A percentile compares a stretch with the other conserved stretches of the same genome.
Evolutionary conservation across 257 asterid species (phyloP).

Genomic region (Jacaranda copaia): DNA sequence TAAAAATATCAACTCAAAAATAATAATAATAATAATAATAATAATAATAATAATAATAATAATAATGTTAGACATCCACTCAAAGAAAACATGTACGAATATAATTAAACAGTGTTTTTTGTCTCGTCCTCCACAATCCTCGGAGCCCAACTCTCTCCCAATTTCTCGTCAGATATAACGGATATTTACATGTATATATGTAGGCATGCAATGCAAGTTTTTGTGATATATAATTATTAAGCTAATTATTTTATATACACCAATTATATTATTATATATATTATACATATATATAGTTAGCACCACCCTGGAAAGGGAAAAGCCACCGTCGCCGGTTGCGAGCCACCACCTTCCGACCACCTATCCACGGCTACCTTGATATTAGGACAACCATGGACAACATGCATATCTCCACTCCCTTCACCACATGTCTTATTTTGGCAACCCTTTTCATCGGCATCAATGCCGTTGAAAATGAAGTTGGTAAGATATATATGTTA

Average conservation of each 20-base stretch:
- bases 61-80: too few species aligned
- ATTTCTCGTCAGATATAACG: background rate
- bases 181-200: background rate
- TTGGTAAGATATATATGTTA: conserved; percentile 36
- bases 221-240: background rate
- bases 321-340: background rate
- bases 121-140: conserved; percentile 6
- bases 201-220: background rate
- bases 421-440: conserved; percentile 33
- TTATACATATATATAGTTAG: too few species aligned
- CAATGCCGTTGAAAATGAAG: conserved; percentile 37
- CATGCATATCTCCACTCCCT: conserved; percentile 27
- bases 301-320: too few species aligned
- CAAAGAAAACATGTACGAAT: too few species aligned
- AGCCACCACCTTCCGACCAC: background rate
- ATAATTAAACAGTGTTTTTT: too few species aligned
- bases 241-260: too few species aligned
- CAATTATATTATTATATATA: too few species aligned
- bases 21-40: too few species aligned
- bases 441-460: conserved; percentile 35
- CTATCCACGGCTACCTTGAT: background rate
- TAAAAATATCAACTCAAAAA: too few species aligned
- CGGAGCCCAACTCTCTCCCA: background rate
- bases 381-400: conserved; percentile 25
- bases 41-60: too few species aligned